phyloP scores from a whole-genome alignment of 2,329 filamentous ascomycete genomes.

The Claviceps cyperi region DNA sequence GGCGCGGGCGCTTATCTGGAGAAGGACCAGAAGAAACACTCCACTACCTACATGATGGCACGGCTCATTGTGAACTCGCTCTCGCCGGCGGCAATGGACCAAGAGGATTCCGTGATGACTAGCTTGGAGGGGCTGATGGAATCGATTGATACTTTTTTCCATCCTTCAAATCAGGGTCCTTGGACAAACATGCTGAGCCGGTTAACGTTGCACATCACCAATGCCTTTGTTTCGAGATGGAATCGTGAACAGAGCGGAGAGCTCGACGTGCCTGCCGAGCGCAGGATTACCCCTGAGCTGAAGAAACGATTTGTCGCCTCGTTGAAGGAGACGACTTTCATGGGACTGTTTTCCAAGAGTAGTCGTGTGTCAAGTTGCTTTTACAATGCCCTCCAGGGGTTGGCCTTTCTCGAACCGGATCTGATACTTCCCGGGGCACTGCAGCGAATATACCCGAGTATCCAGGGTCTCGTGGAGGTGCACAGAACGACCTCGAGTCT shows the following conservation, averaged over 20 bases:
- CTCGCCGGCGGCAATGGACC: slow-evolving; percentile 66
- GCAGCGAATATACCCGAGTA: slow-evolving; percentile 90
- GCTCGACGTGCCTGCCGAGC: slow-evolving; percentile 68
- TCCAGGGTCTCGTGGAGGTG: slow-evolving; percentile 93
- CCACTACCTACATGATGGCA: slow-evolving; percentile 80
- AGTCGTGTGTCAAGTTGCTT: slow-evolving; percentile 84
- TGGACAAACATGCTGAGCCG: slow-evolving; percentile 89
- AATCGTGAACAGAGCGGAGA: slow-evolving; percentile 90
- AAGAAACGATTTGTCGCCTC: slow-evolving; percentile 82
- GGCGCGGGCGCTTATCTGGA: slow-evolving; percentile 79
- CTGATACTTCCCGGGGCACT: slow-evolving; percentile 85
- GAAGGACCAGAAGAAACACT: slow-evolving; percentile 86
- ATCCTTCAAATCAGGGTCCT: slow-evolving; percentile 83
- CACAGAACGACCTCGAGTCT: slow-evolving; percentile 91
- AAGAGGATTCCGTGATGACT: slow-evolving; percentile 65
- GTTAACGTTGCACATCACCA: slow-evolving; percentile 79
- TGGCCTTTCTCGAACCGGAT: slow-evolving; percentile 82
- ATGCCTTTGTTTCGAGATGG: slow-evolving; percentile 96
- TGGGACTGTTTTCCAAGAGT: slow-evolving; percentile 97
- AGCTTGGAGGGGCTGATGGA: slow-evolving; percentile 85
- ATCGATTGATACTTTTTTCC: slow-evolving; percentile 95
- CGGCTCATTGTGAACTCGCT: slow-evolving; percentile 87
- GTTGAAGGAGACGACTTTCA: slow-evolving; percentile 85
- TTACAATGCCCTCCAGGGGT: slow-evolving; percentile 72
- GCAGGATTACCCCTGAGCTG: slow-evolving; percentile 64